Evolutionary conservation across 2,329 filamentous ascomycete genomes (phyloP).

Genomic region (Ceratocystis cubensis): DNA sequence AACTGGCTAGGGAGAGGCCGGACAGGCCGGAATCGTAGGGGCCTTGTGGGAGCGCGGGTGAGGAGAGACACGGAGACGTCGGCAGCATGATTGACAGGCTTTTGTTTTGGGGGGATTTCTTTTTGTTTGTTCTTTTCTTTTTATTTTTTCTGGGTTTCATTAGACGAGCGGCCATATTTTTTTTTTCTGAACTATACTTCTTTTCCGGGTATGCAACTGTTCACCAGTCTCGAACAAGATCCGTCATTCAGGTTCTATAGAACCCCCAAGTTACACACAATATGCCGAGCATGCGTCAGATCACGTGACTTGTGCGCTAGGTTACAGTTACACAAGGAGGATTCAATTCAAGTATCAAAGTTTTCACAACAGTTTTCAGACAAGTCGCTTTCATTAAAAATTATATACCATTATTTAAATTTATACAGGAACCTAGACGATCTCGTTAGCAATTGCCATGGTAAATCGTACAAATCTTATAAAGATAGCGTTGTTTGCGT

Average conservation of each 20-base stretch:
- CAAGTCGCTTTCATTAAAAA: too few relatives aligned
- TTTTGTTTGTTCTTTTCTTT: background rate
- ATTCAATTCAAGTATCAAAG: too few relatives aligned
- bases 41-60: conserved; percentile 64
- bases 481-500: conserved; percentile 9
- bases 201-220: background rate
- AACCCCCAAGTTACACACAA: too few relatives aligned
- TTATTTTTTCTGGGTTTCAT: background rate
- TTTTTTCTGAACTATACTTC: background rate
- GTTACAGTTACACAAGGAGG: too few relatives aligned
- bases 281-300: too few relatives aligned
- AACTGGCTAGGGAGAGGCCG: conserved; percentile 91
- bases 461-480: background rate
- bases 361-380: too few relatives aligned
- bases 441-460: conserved; percentile 11
- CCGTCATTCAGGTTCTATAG: too few relatives aligned
- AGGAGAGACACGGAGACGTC: conserved; percentile 32
- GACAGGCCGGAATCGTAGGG: conserved; percentile 77
- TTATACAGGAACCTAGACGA: background rate
- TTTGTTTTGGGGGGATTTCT: background rate
- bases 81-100: background rate
- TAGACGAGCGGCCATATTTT: background rate
- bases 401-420: too few relatives aligned
- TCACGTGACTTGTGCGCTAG: too few relatives aligned
- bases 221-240: too few relatives aligned